Conservation (phyloP, 768 basidiomycete species). For the Lactarius vividus region DNA sequence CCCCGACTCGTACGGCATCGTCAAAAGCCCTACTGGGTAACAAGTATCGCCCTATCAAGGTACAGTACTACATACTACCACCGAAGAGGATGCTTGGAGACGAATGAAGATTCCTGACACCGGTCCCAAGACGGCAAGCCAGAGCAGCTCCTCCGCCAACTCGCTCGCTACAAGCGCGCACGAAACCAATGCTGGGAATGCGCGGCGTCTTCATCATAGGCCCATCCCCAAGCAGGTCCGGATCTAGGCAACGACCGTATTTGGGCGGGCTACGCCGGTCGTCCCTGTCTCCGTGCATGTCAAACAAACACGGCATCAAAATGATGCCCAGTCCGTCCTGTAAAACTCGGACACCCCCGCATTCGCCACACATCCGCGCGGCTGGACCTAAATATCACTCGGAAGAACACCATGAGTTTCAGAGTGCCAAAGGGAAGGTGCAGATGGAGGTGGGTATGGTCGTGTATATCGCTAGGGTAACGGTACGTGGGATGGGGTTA, state of each 20-base stretch:
- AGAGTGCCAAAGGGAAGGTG: slow-evolving; percentile 35
- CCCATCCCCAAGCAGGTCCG: neutral
- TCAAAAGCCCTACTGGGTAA: neutral
- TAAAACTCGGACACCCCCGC: neutral
- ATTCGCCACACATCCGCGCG: neutral
- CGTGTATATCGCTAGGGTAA: slow-evolving; percentile 29
- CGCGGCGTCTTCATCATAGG: neutral
- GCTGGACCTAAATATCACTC: slow-evolving; percentile 37
- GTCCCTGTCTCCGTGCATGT: neutral
- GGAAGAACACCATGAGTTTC: slow-evolving; percentile 51
- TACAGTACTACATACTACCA: too few species aligned
- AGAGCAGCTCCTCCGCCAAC: slow-evolving; percentile 8
- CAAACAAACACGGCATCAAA: too few species aligned
- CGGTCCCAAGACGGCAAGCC: neutral
- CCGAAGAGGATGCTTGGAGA: neutral
- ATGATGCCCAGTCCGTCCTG: too few species aligned
- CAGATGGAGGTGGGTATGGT: slow-evolving; percentile 41
- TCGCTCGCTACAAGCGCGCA: neutral
- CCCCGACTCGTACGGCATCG: too few species aligned
- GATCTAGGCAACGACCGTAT: neutral
- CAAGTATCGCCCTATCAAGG: neutral
- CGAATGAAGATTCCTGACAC: neutral
- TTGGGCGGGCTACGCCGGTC: neutral
- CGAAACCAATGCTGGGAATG: neutral
- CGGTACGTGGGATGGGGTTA: slow-evolving; percentile 50